These are phyloP conservation scores for Leucocoprinus sp. DNA, from an alignment of 768 basidiomycete genomes.

Conservation along the genomic window DNA sequence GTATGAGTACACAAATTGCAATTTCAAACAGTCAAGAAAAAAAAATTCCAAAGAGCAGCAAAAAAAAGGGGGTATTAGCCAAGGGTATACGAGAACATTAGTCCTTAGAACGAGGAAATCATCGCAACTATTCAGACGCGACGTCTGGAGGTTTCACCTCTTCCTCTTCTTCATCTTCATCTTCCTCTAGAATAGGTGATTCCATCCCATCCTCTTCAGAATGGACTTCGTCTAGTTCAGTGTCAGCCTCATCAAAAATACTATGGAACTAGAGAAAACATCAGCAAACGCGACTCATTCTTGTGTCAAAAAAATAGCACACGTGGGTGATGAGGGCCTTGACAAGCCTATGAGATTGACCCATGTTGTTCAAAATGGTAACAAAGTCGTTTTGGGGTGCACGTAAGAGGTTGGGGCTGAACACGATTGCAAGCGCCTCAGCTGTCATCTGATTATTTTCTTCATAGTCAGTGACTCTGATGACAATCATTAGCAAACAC, in stretches of 20 bases:
- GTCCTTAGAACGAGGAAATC: conserved; percentile 1
- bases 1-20: conserved; percentile 9
- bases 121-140: neutral
- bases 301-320: conserved; percentile 18
- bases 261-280: conserved; percentile 38
- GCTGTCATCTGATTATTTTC: conserved; percentile 88
- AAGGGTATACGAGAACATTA: conserved; percentile 8
- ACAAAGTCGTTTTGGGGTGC: conserved; percentile 74
- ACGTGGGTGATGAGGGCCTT: conserved; percentile 73
- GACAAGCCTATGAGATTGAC: conserved; percentile 64
- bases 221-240: conserved; percentile 46
- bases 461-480: conserved; percentile 80
- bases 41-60: conserved; percentile 4
- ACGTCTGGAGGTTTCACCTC: neutral
- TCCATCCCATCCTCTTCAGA: conserved; percentile 62
- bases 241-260: conserved; percentile 67
- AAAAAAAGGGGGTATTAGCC: conserved; percentile 4
- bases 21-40: neutral
- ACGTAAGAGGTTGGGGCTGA: conserved; percentile 73
- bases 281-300: conserved; percentile 10
- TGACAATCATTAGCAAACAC: neutral
- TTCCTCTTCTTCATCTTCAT: conserved; percentile 45
- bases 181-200: conserved; percentile 59
- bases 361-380: conserved; percentile 76
- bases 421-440: conserved; percentile 77